Percentiles rank a stretch among this genome's conserved stretches.
Evolutionary conservation across 2,329 filamentous ascomycete genomes (phyloP).

Genomic region (Pseudogymnoascus sp.): DNA sequence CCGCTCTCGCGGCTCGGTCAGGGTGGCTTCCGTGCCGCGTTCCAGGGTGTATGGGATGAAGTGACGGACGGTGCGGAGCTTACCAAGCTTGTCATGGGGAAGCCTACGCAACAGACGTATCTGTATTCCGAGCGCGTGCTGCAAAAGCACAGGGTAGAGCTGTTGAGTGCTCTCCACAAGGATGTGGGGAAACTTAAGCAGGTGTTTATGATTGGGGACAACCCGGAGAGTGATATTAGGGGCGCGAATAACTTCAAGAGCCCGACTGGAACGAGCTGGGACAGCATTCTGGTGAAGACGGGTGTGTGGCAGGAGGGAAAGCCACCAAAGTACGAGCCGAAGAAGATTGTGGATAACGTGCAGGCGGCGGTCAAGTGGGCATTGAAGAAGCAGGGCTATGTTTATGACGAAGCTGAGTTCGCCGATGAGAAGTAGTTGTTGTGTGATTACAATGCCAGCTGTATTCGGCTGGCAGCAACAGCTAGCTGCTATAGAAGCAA

Average conservation of each 20-base stretch:
- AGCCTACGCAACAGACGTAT: constrained; percentile 73
- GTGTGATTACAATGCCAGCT: background rate
- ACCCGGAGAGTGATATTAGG: constrained; percentile 81
- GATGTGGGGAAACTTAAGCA: constrained; percentile 47
- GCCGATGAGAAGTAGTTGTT: background rate
- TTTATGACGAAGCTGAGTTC: background rate
- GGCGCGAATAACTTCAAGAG: constrained; percentile 74
- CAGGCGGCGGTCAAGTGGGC: constrained; percentile 72
- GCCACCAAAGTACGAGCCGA: constrained; percentile 53
- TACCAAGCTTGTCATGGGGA: constrained; percentile 66
- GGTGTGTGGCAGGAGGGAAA: constrained; percentile 62
- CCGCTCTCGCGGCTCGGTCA: constrained; percentile 83
- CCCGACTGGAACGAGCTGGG: constrained; percentile 63
- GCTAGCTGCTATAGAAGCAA: background rate
- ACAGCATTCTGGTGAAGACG: constrained; percentile 68
- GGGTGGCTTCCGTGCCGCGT: constrained; percentile 77
- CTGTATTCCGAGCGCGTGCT: constrained; percentile 74
- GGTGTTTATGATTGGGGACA: constrained; percentile 94
- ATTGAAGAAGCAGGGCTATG: constrained; percentile 47
- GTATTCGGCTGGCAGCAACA: background rate
- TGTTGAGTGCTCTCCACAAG: constrained; percentile 17
- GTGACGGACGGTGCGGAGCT: constrained; percentile 58
- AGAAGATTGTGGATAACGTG: constrained; percentile 65
- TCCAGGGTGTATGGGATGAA: constrained; percentile 72
- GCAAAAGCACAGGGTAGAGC: constrained; percentile 44